Evolutionary conservation across 192 early-diverging fungal species (phyloP).

Genomic region (Coemansia sp.): DNA sequence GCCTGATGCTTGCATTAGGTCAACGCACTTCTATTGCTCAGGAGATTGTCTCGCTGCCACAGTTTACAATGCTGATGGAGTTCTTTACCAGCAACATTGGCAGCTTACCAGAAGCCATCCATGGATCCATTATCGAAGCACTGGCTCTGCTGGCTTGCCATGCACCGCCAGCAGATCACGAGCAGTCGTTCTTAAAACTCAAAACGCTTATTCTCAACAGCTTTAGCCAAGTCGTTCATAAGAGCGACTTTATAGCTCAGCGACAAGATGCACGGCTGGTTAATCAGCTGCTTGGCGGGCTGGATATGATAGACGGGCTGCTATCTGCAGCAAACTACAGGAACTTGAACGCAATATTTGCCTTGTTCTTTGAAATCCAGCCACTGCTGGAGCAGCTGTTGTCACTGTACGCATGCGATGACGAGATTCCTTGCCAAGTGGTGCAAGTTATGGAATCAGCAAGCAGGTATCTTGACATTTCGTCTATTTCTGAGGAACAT

Average conservation of each 20-base stretch:
- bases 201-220: conserved; percentile 24
- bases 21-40: conserved; percentile 37
- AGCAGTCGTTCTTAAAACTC: conserved; percentile 30
- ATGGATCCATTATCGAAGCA: conserved; percentile 46
- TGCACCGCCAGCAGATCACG: conserved; percentile 25
- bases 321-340: conserved; percentile 41
- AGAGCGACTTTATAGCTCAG: conserved; percentile 4
- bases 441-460: conserved; percentile 45
- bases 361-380: conserved; percentile 41
- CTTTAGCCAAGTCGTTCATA: conserved; percentile 13
- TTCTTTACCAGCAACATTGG: conserved; percentile 33
- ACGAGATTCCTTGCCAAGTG: conserved; percentile 26
- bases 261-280: conserved; percentile 28
- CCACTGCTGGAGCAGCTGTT: conserved; percentile 35
- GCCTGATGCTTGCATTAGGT: conserved; percentile 32
- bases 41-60: conserved; percentile 24
- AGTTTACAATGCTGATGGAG: conserved; percentile 32
- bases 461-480: conserved; percentile 34
- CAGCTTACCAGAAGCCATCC: conserved; percentile 42
- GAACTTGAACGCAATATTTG: conserved; percentile 45
- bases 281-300: conserved; percentile 32
- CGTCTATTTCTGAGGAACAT: conserved; percentile 41
- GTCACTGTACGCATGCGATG: conserved; percentile 20
- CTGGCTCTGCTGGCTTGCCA: conserved; percentile 38
- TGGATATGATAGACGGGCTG: conserved; percentile 53